Evolutionary conservation across 257 asterid genomes (phyloP).

Genomic region (Nicotiana undulata): DNA sequence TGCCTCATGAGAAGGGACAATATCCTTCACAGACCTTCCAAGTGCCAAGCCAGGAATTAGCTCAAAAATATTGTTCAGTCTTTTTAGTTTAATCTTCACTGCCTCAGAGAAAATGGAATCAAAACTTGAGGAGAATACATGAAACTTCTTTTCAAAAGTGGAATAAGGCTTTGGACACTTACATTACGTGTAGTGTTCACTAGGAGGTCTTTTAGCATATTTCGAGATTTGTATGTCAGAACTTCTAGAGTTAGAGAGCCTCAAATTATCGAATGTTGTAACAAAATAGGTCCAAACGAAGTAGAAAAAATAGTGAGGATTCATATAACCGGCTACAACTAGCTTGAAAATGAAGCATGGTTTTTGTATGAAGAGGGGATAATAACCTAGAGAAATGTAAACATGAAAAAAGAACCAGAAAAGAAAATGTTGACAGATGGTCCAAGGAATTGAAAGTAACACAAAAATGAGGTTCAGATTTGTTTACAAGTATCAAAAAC

Average conservation of each 20-base stretch:
- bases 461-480: neutral
- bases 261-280: neutral
- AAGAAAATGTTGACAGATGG: neutral
- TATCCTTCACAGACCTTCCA: constrained; percentile 1
- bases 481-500: neutral
- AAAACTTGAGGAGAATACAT: neutral
- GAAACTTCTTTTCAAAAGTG: neutral
- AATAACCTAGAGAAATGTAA: neutral
- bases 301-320: neutral
- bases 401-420: neutral
- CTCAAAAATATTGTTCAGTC: neutral
- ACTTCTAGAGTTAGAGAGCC: neutral
- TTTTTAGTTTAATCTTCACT: neutral
- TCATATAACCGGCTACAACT: neutral
- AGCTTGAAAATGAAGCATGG: neutral
- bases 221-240: neutral
- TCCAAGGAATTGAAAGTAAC: neutral
- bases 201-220: no score
- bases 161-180: neutral
- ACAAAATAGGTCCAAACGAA: neutral
- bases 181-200: neutral
- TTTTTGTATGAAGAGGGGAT: neutral
- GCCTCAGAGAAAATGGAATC: neutral
- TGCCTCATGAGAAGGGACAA: neutral
- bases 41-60: neutral